Evolutionary conservation across 2,329 filamentous ascomycete genomes (phyloP).

Genomic region (Calycina herbarum): DNA sequence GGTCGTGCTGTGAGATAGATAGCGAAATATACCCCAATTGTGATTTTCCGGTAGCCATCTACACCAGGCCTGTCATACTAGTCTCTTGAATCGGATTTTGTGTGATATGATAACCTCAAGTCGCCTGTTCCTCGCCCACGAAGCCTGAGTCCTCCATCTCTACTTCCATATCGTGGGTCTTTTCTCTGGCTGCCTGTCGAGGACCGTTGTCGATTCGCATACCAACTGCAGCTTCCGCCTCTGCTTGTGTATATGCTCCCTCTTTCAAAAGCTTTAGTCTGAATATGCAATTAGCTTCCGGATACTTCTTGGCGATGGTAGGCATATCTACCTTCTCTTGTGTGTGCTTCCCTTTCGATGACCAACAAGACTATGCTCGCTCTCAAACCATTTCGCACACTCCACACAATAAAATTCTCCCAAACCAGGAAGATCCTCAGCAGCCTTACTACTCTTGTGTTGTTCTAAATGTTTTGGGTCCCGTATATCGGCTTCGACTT

Average conservation of each 20-base stretch:
- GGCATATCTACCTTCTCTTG: conserved; percentile 69
- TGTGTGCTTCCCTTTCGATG: conserved; percentile 90
- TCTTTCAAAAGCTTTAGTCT: conserved; percentile 82
- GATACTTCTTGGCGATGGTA: neutral
- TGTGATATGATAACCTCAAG: conserved; percentile 18
- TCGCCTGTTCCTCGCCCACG: conserved; percentile 26
- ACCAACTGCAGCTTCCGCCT: conserved; percentile 79
- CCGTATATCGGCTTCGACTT: conserved; percentile 80
- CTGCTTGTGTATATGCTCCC: conserved; percentile 81
- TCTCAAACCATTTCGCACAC: conserved; percentile 96
- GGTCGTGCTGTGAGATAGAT: conserved; percentile 34
- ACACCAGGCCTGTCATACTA: neutral
- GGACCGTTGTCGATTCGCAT: conserved; percentile 68
- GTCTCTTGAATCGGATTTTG: neutral
- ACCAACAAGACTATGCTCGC: conserved; percentile 69
- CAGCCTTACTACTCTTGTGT: conserved; percentile 74
- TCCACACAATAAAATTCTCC: conserved; percentile 86
- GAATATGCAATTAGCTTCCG: conserved; percentile 14
- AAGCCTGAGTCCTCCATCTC: conserved; percentile 40
- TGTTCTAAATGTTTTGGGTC: conserved; percentile 77
- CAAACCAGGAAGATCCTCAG: conserved; percentile 84
- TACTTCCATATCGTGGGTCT: conserved; percentile 42
- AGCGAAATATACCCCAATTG: conserved; percentile 23
- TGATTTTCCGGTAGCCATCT: neutral
- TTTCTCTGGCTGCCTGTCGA: conserved; percentile 38